Evolutionary conservation across 208 protist species (phyloP).

Genomic region (Acanthamoeba triangularis): DNA sequence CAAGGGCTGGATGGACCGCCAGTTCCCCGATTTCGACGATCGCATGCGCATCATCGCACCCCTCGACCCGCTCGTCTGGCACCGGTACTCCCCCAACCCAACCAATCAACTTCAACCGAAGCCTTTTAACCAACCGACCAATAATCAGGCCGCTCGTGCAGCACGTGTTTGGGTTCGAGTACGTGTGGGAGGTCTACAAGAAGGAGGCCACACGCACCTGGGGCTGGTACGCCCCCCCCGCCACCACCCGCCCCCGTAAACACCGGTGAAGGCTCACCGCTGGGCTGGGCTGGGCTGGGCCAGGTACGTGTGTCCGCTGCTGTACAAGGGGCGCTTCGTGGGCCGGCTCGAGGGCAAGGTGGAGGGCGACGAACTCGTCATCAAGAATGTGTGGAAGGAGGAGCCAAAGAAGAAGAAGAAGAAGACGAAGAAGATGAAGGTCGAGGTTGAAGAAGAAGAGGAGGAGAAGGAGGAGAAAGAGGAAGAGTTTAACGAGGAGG

Average conservation of each 20-base stretch:
- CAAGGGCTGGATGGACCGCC: background rate
- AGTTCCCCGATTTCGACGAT: constrained; percentile 7
- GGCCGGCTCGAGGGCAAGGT: constrained; percentile 18
- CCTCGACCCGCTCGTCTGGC: background rate
- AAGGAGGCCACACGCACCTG: background rate
- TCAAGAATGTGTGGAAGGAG: constrained; percentile 44
- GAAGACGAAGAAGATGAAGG: background rate
- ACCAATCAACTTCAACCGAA: too few species aligned
- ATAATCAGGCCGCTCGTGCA: background rate
- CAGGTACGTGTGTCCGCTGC: constrained; percentile 45
- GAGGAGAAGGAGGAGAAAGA: background rate
- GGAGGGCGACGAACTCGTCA: background rate
- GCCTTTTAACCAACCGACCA: background rate
- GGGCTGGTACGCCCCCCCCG: background rate
- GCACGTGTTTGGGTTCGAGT: background rate
- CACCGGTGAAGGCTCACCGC: background rate
- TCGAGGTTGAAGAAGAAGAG: background rate
- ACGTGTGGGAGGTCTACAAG: constrained; percentile 45
- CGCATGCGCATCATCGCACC: constrained; percentile 27
- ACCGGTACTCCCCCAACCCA: background rate
- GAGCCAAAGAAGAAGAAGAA: background rate
- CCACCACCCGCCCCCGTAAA: background rate
- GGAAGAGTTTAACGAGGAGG: constrained; percentile 16
- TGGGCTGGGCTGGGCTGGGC: background rate
- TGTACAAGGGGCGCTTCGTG: constrained; percentile 9